phyloP scores from a whole-genome alignment of 1,284 basidiomycete genomes.

The Fomes fomentarius region DNA sequence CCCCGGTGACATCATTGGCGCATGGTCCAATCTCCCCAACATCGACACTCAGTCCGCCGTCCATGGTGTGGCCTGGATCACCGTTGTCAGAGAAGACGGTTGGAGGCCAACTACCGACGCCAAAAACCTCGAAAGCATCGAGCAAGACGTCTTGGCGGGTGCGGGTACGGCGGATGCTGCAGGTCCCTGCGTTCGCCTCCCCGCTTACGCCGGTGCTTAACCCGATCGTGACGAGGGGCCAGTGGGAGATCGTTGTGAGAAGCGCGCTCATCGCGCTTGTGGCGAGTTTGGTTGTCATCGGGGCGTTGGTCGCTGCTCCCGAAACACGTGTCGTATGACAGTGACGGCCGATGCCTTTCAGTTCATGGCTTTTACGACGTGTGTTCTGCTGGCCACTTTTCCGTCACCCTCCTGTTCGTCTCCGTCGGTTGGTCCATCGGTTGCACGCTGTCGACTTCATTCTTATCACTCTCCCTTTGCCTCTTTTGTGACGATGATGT shows the following conservation, averaged over 20 bases:
- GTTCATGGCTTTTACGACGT: no score
- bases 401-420: no score
- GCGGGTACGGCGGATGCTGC: conserved; percentile 50
- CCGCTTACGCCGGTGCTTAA: conserved; percentile 71
- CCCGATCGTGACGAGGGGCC: conserved; percentile 71
- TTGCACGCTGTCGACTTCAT: no score
- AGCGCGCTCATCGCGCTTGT: conserved; percentile 40
- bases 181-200: conserved; percentile 69
- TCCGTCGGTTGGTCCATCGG: no score
- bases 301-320: conserved; percentile 35
- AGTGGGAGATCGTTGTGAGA: conserved; percentile 71
- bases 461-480: no score
- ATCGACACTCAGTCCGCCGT: conserved; percentile 17
- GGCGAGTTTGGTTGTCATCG: conserved; percentile 32
- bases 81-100: conserved; percentile 13
- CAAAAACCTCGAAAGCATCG: not conserved
- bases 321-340: conserved; percentile 20
- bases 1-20: not conserved
- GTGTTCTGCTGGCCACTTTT: no score
- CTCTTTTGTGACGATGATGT: no score
- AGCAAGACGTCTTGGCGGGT: conserved; percentile 29
- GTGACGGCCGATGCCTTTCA: not conserved
- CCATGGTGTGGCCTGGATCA: conserved; percentile 13
- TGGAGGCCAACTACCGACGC: not conserved
- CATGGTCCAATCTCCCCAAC: conserved; percentile 24